phyloP scores from a whole-genome alignment of 495 filamentous ascomycete species.

The Neurospora sp. region DNA sequence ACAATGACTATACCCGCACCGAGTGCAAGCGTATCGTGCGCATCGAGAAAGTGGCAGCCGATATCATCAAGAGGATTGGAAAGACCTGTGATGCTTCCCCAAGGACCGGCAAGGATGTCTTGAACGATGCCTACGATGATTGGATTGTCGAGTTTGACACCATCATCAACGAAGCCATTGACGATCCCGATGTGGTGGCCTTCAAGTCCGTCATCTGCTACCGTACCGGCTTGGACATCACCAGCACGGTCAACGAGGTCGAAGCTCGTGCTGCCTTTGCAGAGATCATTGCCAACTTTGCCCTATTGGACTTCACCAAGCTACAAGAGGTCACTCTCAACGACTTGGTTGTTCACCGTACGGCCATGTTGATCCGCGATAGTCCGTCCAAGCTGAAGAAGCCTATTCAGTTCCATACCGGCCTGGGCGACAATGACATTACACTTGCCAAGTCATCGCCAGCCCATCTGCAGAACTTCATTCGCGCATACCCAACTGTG shows the following conservation, averaged over 20 bases:
- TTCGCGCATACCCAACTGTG: slow-evolving; percentile 55
- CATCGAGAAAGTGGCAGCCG: slow-evolving; percentile 67
- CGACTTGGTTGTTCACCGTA: slow-evolving; percentile 52
- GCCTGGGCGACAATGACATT: slow-evolving; percentile 78
- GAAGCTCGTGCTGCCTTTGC: slow-evolving; percentile 16
- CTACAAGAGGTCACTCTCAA: slow-evolving; percentile 55
- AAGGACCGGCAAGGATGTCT: slow-evolving; percentile 8
- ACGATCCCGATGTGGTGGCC: slow-evolving; percentile 60
- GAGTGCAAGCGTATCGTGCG: slow-evolving; percentile 70
- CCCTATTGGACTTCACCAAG: slow-evolving; percentile 22
- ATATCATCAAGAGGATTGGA: slow-evolving; percentile 43
- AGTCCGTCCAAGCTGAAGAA: slow-evolving; percentile 38
- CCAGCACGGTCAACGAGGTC: slow-evolving; percentile 16
- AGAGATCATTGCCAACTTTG: slow-evolving; percentile 19
- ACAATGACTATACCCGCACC: slow-evolving; percentile 52
- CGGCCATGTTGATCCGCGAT: slow-evolving; percentile 40
- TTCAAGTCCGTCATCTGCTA: slow-evolving; percentile 88
- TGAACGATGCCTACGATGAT: slow-evolving; percentile 22
- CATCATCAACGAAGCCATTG: slow-evolving; percentile 42
- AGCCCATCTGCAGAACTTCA: slow-evolving; percentile 64
- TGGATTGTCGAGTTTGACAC: slow-evolving; percentile 22
- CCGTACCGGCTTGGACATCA: slow-evolving; percentile 60
- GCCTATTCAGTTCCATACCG: slow-evolving; percentile 81
- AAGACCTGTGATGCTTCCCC: slow-evolving; percentile 14
- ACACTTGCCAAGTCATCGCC: slow-evolving; percentile 60